Conservation (phyloP, 2,329 filamentous ascomycete species). For the Xylariales sp. region DNA sequence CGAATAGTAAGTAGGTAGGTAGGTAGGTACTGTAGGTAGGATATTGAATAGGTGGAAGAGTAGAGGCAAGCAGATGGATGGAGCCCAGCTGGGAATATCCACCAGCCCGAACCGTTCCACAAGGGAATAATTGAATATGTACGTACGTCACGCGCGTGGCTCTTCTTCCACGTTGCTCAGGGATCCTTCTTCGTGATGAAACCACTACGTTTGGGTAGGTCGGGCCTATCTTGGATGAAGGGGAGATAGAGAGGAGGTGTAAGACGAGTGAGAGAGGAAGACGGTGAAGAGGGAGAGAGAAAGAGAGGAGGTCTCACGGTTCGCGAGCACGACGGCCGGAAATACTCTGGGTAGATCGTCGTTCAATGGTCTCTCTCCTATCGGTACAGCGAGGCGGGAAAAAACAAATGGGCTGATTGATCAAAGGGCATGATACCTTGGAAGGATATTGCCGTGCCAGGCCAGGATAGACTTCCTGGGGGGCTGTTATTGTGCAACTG, state of each 20-base stretch:
- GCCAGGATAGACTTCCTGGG: not conserved
- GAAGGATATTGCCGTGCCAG: slow-evolving; percentile 3
- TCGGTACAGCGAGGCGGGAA: not conserved
- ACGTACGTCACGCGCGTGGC: slow-evolving; percentile 12
- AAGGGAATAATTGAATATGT: slow-evolving; percentile 7
- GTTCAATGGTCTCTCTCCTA: not conserved
- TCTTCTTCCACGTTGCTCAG: slow-evolving; percentile 7
- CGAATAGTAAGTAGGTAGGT: too few relatives aligned
- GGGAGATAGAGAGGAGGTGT: slow-evolving; percentile 14
- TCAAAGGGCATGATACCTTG: slow-evolving; percentile 5
- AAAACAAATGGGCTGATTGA: slow-evolving; percentile 5
- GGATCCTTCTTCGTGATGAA: slow-evolving; percentile 12
- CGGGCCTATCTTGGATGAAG: slow-evolving; percentile 7
- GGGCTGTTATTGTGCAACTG: not conserved
- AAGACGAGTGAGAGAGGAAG: slow-evolving; percentile 10
- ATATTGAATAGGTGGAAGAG: not conserved
- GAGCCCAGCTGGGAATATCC: not conserved
- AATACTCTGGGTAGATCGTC: slow-evolving; percentile 1
- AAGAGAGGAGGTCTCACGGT: slow-evolving; percentile 17
- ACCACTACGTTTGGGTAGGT: slow-evolving; percentile 10
- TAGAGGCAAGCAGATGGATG: not conserved
- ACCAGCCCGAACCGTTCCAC: slow-evolving; percentile 10
- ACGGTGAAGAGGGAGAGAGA: slow-evolving; percentile 9
- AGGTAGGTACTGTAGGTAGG: too few relatives aligned
- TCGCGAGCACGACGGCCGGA: slow-evolving; percentile 18